A percentile compares a stretch with the other conserved stretches of the same genome.
Evolutionary conservation across 2,329 filamentous ascomycete genomes (phyloP).

Genomic region (Aspergillus pseudotamarii): DNA sequence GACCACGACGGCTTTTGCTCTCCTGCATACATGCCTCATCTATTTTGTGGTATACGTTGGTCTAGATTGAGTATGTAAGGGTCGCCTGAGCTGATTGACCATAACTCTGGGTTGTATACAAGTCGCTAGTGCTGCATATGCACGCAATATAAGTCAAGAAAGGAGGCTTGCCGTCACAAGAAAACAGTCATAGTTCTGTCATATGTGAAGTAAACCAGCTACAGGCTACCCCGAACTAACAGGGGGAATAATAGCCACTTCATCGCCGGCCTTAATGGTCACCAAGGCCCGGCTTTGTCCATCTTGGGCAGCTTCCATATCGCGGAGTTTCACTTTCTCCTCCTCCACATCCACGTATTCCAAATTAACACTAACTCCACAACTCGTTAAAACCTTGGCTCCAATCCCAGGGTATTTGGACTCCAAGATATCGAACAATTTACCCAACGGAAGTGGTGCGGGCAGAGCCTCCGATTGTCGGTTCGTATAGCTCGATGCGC

Average conservation of each 20-base stretch:
- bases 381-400: neutral
- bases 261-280: neutral
- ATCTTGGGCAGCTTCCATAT: neutral
- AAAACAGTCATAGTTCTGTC: neutral
- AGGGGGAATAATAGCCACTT: neutral
- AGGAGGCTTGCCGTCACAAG: no score
- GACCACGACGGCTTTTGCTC: neutral
- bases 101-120: neutral
- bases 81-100: neutral
- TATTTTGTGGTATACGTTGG: neutral
- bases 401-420: neutral
- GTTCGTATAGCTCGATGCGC: neutral
- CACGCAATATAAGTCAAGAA: rapidly evolving
- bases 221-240: neutral
- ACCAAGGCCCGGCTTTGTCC: neutral
- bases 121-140: neutral
- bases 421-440: neutral
- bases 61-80: neutral
- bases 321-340: neutral
- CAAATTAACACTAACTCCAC: neutral
- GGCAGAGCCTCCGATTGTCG: neutral
- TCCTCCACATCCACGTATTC: neutral
- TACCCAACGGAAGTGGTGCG: neutral
- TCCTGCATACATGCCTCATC: neutral
- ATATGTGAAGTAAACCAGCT: neutral